A percentile compares a stretch with the other conserved stretches of the same genome.
These are phyloP conservation scores for Ceratocystis colombiana DNA, from an alignment of 2,329 filamentous ascomycete genomes.

Conservation along the genomic window DNA sequence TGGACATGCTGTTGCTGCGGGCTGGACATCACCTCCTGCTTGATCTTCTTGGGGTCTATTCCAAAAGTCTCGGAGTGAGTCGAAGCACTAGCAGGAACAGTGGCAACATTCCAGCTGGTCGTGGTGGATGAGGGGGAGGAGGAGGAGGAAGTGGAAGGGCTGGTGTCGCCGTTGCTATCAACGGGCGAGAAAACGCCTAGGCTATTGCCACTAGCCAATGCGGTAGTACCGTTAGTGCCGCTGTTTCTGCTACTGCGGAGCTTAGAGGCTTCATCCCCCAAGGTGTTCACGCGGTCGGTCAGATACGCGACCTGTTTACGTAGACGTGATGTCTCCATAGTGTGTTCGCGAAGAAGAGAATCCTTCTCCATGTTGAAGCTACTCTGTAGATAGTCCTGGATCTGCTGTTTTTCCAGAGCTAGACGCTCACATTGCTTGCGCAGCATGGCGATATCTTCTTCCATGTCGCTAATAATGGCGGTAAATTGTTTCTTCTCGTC, in stretches of 20 bases:
- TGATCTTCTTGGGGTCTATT: conserved; percentile 33
- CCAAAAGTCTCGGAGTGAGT: conserved; percentile 39
- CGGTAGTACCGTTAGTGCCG: conserved; percentile 48
- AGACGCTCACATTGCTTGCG: conserved; percentile 61
- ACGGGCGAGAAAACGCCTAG: background rate
- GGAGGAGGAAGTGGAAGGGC: conserved; percentile 1
- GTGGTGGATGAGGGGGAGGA: conserved; percentile 9
- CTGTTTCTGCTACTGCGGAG: conserved; percentile 42
- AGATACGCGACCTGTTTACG: conserved; percentile 86
- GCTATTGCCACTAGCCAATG: conserved; percentile 67
- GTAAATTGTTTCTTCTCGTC: conserved; percentile 92
- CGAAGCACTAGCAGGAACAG: background rate
- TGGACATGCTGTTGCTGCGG: conserved; percentile 29
- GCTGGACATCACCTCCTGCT: conserved; percentile 38
- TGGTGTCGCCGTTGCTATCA: background rate
- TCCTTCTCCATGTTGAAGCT: conserved; percentile 77
- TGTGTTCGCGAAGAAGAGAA: conserved; percentile 79
- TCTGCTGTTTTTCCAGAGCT: conserved; percentile 61
- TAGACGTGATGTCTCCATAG: conserved; percentile 79
- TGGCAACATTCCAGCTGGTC: conserved; percentile 34
- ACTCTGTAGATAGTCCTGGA: conserved; percentile 63
- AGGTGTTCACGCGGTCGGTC: conserved; percentile 57
- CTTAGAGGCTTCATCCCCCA: conserved; percentile 41
- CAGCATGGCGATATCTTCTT: conserved; percentile 63
- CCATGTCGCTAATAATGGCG: conserved; percentile 62